Evolutionary conservation across 2,329 filamentous ascomycete genomes (phyloP).

Genomic region (Paraphoma chrysanthemicola): DNA sequence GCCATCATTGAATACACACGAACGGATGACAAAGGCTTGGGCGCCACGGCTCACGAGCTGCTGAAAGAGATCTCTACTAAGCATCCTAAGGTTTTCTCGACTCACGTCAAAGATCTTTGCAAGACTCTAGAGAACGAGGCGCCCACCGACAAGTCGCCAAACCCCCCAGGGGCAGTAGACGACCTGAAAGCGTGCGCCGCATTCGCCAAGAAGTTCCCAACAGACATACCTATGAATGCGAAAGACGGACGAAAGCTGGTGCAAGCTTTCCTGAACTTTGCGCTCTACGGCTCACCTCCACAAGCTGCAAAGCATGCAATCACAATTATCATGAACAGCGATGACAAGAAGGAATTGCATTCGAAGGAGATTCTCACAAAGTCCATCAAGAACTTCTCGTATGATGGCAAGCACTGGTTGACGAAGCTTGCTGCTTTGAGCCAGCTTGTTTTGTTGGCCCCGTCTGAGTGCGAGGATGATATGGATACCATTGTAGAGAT

Average conservation of each 20-base stretch:
- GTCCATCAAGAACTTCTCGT: constrained; percentile 75
- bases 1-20: constrained; percentile 88
- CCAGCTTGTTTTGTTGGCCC: constrained; percentile 78
- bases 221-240: constrained; percentile 71
- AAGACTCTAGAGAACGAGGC: constrained; percentile 83
- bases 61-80: constrained; percentile 89
- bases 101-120: constrained; percentile 89
- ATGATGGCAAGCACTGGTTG: constrained; percentile 76
- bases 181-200: constrained; percentile 93
- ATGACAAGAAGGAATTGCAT: constrained; percentile 81
- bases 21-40: constrained; percentile 80
- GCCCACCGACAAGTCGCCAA: constrained; percentile 71
- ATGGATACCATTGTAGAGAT: constrained; percentile 82
- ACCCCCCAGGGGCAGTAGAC: constrained; percentile 80
- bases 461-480: constrained; percentile 71
- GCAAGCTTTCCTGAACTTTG: constrained; percentile 82
- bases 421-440: constrained; percentile 73
- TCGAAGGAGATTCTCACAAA: constrained; percentile 82
- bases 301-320: constrained; percentile 92
- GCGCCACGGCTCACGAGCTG: constrained; percentile 82
- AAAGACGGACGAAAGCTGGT: constrained; percentile 76
- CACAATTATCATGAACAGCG: constrained; percentile 81
- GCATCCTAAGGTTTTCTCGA: constrained; percentile 90
- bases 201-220: constrained; percentile 84
- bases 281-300: constrained; percentile 79